These are phyloP conservation scores for Leccinum variicolor DNA, from an alignment of 768 basidiomycete genomes.

Conservation along the genomic window DNA sequence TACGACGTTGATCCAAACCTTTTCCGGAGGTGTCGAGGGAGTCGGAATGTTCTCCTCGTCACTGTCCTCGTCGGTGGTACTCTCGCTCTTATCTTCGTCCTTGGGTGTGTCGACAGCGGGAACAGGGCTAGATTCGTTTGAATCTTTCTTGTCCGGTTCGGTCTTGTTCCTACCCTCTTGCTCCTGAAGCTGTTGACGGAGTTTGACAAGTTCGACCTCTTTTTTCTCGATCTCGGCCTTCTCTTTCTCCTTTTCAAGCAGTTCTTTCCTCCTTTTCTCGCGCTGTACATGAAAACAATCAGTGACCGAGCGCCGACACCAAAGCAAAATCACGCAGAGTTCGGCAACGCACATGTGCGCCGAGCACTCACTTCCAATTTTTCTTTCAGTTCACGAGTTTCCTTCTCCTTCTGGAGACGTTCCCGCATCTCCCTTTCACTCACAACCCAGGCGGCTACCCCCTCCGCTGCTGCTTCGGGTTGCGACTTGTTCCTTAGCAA, in stretches of 20 bases:
- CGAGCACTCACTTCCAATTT: constrained; percentile 56
- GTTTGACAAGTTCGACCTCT: constrained; percentile 53
- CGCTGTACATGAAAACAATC: constrained; percentile 28
- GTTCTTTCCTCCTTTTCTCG: constrained; percentile 43
- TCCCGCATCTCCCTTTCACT: constrained; percentile 74
- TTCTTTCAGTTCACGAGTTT: constrained; percentile 64
- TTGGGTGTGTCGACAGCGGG: constrained; percentile 12
- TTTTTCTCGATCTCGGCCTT: constrained; percentile 66
- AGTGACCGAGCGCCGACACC: neutral
- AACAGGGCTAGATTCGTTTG: constrained; percentile 18
- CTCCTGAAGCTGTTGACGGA: constrained; percentile 48
- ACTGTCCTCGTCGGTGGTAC: constrained; percentile 37
- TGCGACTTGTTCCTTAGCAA: constrained; percentile 81
- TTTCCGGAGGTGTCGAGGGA: constrained; percentile 28
- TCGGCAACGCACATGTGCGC: constrained; percentile 14
- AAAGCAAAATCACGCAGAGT: constrained; percentile 13
- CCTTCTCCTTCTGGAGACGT: constrained; percentile 69
- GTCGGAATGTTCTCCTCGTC: constrained; percentile 41
- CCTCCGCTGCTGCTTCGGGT: constrained; percentile 70
- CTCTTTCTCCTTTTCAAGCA: constrained; percentile 48
- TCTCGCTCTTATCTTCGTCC: constrained; percentile 32
- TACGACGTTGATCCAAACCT: constrained; percentile 27
- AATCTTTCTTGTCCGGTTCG: constrained; percentile 40
- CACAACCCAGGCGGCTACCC: constrained; percentile 68
- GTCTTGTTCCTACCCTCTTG: constrained; percentile 51